A percentile compares a stretch with the other conserved stretches of the same genome.
Evolutionary conservation across 164 flowering plant genomes (phyloP).

Genomic region (Buxus sempervirens): DNA sequence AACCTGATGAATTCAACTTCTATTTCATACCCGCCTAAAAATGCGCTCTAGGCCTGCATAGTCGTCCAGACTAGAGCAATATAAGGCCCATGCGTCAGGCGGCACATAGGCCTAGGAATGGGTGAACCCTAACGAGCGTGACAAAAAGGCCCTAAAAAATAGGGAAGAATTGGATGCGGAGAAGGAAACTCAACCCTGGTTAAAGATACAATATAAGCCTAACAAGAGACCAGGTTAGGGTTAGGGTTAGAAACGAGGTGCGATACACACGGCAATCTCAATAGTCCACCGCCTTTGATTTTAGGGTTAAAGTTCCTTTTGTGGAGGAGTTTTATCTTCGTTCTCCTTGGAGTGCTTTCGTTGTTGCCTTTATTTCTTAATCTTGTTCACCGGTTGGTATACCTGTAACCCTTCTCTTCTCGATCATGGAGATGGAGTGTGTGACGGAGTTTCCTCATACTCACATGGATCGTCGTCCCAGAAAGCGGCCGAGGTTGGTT

Average conservation of each 20-base stretch:
- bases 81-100: too few relatives aligned
- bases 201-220: constrained; percentile 4
- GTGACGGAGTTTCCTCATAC: constrained; percentile 33
- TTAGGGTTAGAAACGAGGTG: constrained; percentile 4
- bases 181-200: constrained; percentile 1
- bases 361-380: neutral
- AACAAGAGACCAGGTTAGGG: neutral
- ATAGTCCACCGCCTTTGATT: neutral
- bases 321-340: neutral
- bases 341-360: neutral
- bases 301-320: constrained; percentile 22
- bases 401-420: neutral
- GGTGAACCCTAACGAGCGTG: too few relatives aligned
- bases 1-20: too few relatives aligned
- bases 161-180: neutral
- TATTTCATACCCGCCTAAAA: too few relatives aligned
- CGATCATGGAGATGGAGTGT: constrained; percentile 38
- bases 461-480: constrained; percentile 64
- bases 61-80: too few relatives aligned
- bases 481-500: constrained; percentile 58
- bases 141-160: too few relatives aligned
- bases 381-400: neutral
- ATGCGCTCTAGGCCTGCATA: too few relatives aligned
- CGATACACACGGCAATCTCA: neutral
- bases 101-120: too few relatives aligned